phyloP scores from a whole-genome alignment of 2,329 filamentous ascomycete species.

The Verticillium zaregamsianum region DNA sequence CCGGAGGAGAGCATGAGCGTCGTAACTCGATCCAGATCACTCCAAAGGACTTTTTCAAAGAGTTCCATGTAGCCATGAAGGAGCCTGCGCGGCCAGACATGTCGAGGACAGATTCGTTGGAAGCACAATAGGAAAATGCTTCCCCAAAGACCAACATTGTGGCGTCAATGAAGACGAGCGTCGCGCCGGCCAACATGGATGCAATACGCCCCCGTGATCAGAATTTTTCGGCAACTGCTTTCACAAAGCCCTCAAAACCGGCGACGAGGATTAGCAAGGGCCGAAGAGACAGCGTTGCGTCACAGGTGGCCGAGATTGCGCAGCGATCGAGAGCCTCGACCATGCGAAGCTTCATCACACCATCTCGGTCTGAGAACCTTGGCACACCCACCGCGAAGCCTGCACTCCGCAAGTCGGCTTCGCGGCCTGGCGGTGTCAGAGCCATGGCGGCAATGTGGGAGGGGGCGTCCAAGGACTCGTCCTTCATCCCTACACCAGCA shows the following conservation, averaged over 20 bases:
- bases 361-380: background rate
- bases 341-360: background rate
- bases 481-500: constrained; percentile 10
- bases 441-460: constrained; percentile 52
- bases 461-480: constrained; percentile 22
- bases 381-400: background rate
- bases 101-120: background rate
- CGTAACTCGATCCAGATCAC: constrained; percentile 5
- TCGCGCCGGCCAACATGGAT: background rate
- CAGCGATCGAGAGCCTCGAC: constrained; percentile 6
- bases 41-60: constrained; percentile 4
- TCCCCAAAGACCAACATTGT: background rate
- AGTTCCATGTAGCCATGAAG: background rate
- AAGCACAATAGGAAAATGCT: background rate
- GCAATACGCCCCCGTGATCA: background rate
- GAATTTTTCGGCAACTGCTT: background rate
- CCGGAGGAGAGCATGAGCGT: constrained; percentile 5
- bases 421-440: constrained; percentile 33
- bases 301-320: constrained; percentile 4
- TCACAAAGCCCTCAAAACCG: too few relatives aligned
- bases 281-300: constrained; percentile 4
- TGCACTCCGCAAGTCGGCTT: constrained; percentile 12
- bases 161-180: background rate
- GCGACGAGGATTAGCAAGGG: background rate
- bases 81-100: background rate